phyloP scores from a whole-genome alignment of 2,329 filamentous ascomycete species.

The Raffaelea ambrosiae region DNA sequence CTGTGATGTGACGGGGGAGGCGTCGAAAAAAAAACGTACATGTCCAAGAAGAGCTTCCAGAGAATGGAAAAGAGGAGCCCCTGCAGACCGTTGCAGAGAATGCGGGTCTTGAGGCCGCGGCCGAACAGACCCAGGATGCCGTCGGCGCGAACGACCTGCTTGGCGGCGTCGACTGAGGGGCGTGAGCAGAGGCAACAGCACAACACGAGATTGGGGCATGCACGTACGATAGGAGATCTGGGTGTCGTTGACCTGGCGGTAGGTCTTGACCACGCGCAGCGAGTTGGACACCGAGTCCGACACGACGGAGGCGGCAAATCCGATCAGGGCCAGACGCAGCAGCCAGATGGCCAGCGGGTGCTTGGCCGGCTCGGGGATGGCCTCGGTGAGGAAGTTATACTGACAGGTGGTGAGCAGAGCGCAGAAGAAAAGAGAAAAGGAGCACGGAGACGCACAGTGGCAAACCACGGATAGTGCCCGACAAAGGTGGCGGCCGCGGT shows the following conservation, averaged over 20 bases:
- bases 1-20: no score
- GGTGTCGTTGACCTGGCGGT: constrained; percentile 39
- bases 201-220: background rate
- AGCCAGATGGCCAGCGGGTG: constrained; percentile 32
- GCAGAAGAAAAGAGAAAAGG: constrained; percentile 3
- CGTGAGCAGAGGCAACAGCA: background rate
- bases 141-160: constrained; percentile 29
- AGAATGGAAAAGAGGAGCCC: constrained; percentile 38
- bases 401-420: constrained; percentile 11
- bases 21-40: constrained; percentile 23
- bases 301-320: constrained; percentile 34
- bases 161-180: constrained; percentile 30
- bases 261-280: constrained; percentile 38
- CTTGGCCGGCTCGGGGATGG: constrained; percentile 30
- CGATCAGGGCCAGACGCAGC: constrained; percentile 32
- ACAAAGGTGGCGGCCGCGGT: constrained; percentile 40
- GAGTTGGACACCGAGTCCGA: constrained; percentile 40
- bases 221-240: constrained; percentile 34
- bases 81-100: constrained; percentile 38
- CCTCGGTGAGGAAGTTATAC: constrained; percentile 34
- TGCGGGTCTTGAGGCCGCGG: constrained; percentile 36
- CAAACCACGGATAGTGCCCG: constrained; percentile 42
- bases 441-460: constrained; percentile 23
- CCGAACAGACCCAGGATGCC: constrained; percentile 33
- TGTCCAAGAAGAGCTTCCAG: constrained; percentile 39